Evolutionary conservation across 306 rosid genomes (phyloP).

Genomic region (Gillenia trifoliata): DNA sequence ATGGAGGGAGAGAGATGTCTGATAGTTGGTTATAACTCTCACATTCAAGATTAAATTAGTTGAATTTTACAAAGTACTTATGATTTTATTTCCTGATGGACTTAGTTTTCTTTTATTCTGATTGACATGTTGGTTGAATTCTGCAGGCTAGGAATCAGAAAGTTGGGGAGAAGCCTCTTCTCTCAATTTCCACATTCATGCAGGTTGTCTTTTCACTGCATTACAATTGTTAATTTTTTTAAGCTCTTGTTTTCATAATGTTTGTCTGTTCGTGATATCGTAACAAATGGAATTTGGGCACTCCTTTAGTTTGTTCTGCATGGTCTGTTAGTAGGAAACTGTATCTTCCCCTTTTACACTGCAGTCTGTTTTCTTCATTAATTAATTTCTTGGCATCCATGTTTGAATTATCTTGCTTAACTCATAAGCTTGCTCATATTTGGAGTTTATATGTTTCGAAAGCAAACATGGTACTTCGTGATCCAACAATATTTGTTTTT

Average conservation of each 20-base stretch:
- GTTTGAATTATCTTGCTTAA: not conserved
- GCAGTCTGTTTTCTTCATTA: not conserved
- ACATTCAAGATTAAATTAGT: not conserved
- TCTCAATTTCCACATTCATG: conserved; percentile 69
- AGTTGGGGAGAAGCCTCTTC: conserved; percentile 99
- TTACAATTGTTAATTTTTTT: not conserved
- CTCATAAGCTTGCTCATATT: not conserved
- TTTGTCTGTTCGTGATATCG: not conserved
- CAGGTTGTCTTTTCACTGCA: conserved; percentile 48
- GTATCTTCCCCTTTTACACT: not conserved
- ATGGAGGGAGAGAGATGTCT: not conserved
- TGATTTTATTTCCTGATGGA: not conserved
- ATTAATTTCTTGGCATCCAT: not conserved
- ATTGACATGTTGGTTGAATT: conserved; percentile 27
- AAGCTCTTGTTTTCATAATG: not conserved
- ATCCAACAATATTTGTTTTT: conserved; percentile 17
- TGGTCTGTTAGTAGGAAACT: not conserved
- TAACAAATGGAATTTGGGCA: not conserved
- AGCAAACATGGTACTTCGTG: not conserved
- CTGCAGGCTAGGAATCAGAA: conserved; percentile 93
- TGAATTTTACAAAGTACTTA: not conserved
- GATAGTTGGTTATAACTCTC: not conserved
- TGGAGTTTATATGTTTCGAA: not conserved
- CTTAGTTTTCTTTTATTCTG: conserved; percentile 12
- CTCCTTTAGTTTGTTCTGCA: not conserved